Base-by-base conservation (phyloP, 1,139 yeast species). In the Hyphopichia wangnamkhiaoensis region DNA sequence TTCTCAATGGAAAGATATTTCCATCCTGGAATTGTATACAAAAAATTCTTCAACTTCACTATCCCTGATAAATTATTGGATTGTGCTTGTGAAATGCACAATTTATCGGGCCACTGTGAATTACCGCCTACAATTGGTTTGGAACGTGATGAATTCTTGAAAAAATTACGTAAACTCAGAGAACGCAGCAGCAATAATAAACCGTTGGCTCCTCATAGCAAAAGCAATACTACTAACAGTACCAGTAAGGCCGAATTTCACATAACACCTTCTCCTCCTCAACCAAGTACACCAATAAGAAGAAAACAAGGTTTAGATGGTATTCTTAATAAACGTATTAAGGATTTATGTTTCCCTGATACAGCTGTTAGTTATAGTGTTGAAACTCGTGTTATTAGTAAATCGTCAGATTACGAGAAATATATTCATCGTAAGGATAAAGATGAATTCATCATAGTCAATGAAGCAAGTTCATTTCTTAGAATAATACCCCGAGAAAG, bases 41-140 rank as follows among this genome's bases (percentile, higher is more conserved):
- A 71, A 42, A 56, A 76, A 16, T 69, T 58, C 47, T 71, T 71
- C 47, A 67, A 74, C 3, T 71, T 71, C 46, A 55, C 65, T 32
- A 58, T 71, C 26, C 77, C 77, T 2, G 62, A 63, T 17, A 59
- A 59, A 37, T 54, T 71, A 28, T 50, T 71, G 34, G 77, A 71
- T 43, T 63, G 63, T 28, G 59, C 65, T 27, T 71, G 76, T 43
- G 63, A 57, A 32, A 51, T 53, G 14, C 72, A 70, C 48, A 61
- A 54, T 37, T 53, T 69, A 31, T 53, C 57, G 4, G 51, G 52
- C 8, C 77, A 71, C 45, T 59, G 66, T 12, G 61, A 61, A 33
- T 46, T 70, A 20, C 72, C 71, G 2, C 75, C 77, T 6, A 57
- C 71, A 2, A 39, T 71, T 37, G 76, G 76, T 0, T 43, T 59